A percentile compares a stretch with the other conserved stretches of the same genome.
Evolutionary conservation across 106 monocot species (phyloP).

Genomic region (Phalaenopsis aphrodite): DNA sequence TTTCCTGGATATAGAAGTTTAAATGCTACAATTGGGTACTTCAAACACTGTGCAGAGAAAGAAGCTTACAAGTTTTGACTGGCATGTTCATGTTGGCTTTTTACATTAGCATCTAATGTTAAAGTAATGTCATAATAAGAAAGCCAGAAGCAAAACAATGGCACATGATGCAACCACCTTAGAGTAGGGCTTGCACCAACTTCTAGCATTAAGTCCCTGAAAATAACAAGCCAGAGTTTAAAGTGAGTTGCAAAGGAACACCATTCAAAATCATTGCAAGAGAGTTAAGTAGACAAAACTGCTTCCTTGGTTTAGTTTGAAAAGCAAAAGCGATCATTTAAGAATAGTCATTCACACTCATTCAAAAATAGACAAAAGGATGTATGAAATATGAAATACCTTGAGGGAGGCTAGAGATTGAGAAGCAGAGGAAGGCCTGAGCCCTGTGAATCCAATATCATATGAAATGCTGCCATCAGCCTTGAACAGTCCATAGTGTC

Average conservation of each 20-base stretch:
- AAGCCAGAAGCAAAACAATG: not conserved
- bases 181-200: not conserved
- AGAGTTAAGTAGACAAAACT: not conserved
- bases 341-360: not conserved
- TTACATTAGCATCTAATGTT: too few species aligned
- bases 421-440: conserved; percentile 32
- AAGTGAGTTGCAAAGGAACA: not conserved
- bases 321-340: not conserved
- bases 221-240: not conserved
- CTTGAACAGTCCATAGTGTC: conserved; percentile 68
- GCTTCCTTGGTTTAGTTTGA: not conserved
- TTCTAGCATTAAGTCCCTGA: not conserved
- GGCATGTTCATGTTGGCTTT: too few species aligned
- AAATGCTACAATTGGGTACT: not conserved
- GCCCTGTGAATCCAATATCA: conserved; percentile 58
- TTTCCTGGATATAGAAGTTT: not conserved
- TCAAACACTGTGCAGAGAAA: not conserved
- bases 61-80: not conserved
- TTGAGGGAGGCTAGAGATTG: conserved; percentile 20
- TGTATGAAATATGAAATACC: conserved; percentile 16
- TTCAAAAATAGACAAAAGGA: not conserved
- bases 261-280: not conserved
- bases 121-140: not conserved
- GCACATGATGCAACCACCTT: conserved; percentile 2
- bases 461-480: conserved; percentile 71